A percentile compares a stretch with the other conserved stretches of the same genome.
phyloP scores from a whole-genome alignment of 2,329 filamentous ascomycete species.

The Aureobasidium musti region DNA sequence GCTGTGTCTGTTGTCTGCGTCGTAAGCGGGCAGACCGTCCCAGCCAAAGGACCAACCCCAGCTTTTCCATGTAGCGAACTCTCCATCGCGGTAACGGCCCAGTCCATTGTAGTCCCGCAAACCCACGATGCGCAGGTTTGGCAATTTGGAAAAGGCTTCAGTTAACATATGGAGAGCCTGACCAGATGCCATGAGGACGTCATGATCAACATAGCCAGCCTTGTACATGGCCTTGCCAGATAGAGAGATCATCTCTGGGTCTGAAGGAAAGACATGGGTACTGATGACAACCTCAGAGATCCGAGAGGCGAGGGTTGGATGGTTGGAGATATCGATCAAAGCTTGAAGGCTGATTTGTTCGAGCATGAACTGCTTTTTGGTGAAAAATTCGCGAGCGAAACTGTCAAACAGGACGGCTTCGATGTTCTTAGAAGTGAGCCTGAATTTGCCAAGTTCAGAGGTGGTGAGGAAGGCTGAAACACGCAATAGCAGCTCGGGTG shows the following conservation, averaged over 20 bases:
- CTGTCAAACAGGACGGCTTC: slow-evolving; percentile 57
- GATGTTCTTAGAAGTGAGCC: slow-evolving; percentile 57
- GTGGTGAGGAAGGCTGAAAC: slow-evolving; percentile 59
- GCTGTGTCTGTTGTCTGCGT: neutral
- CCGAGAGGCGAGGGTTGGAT: slow-evolving; percentile 43
- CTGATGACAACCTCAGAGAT: slow-evolving; percentile 56
- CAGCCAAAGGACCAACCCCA: slow-evolving; percentile 48
- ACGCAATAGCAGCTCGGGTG: slow-evolving; percentile 60
- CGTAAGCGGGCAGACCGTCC: neutral
- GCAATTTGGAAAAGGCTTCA: slow-evolving; percentile 58
- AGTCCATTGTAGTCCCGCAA: slow-evolving; percentile 60
- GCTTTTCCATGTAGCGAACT: slow-evolving; percentile 53
- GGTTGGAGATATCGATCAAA: slow-evolving; percentile 49
- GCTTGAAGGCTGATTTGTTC: slow-evolving; percentile 58
- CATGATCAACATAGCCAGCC: slow-evolving; percentile 30
- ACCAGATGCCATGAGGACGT: slow-evolving; percentile 46
- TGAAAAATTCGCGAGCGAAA: slow-evolving; percentile 66
- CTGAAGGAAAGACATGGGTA: slow-evolving; percentile 38
- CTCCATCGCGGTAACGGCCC: slow-evolving; percentile 54
- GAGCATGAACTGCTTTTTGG: slow-evolving; percentile 66
- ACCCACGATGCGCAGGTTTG: slow-evolving; percentile 58
- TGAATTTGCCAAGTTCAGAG: slow-evolving; percentile 57
- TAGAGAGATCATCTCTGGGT: neutral
- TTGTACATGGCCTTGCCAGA: slow-evolving; percentile 31
- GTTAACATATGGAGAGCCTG: slow-evolving; percentile 57